Percentiles rank a stretch among this genome's conserved stretches.
phyloP scores from a whole-genome alignment of 2,329 filamentous ascomycete species.

The Penicillium expansum region DNA sequence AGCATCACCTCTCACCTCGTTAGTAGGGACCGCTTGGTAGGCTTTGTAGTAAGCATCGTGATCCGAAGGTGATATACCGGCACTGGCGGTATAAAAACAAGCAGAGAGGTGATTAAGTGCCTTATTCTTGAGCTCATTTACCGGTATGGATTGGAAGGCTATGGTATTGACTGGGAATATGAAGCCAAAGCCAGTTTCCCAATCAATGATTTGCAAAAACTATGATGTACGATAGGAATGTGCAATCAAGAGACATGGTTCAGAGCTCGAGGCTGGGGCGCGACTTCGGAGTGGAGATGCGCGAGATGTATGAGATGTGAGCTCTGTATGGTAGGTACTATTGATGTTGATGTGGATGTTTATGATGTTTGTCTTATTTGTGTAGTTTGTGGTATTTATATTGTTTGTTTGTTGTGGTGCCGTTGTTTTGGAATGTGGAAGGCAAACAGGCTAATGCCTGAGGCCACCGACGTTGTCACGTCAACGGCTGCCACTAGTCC shows the following conservation, averaged over 20 bases:
- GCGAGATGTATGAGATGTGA: neutral
- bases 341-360: neutral
- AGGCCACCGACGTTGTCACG: constrained; percentile 38
- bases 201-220: neutral
- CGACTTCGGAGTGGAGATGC: neutral
- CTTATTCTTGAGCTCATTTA: neutral
- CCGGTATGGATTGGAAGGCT: neutral
- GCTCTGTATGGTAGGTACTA: neutral
- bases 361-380: neutral
- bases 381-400: neutral
- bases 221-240: neutral
- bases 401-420: neutral
- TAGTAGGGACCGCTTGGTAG: neutral
- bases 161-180: neutral
- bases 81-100: neutral
- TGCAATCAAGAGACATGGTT: neutral
- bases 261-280: neutral
- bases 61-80: neutral
- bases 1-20: neutral
- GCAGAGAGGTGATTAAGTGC: neutral
- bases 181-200: too few relatives aligned
- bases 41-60: too few relatives aligned
- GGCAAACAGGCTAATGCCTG: constrained; percentile 15
- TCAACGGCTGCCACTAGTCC: constrained; percentile 39
- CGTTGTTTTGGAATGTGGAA: constrained; percentile 8